phyloP scores from a whole-genome alignment of 2,329 filamentous ascomycete genomes.

The Verticillium albo-atrum region DNA sequence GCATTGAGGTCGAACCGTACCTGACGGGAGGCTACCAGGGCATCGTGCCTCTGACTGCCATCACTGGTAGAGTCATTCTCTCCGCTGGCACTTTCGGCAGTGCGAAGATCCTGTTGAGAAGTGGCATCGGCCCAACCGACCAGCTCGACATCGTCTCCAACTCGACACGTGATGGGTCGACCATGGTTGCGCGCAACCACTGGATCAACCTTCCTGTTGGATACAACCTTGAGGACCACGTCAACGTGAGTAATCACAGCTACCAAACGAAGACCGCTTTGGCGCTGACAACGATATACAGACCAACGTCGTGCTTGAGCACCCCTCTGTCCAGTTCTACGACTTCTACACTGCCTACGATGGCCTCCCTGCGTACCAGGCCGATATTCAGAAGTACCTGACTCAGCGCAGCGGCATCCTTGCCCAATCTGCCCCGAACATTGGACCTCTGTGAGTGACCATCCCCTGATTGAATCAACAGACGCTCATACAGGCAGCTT shows the following conservation, averaged over 20 bases:
- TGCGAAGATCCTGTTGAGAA: constrained; percentile 63
- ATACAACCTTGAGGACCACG: constrained; percentile 54
- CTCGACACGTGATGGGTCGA: constrained; percentile 41
- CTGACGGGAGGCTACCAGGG: constrained; percentile 51
- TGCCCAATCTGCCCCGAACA: constrained; percentile 61
- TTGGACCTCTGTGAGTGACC: constrained; percentile 49
- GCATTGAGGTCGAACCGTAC: constrained; percentile 61
- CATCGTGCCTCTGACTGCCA: constrained; percentile 53
- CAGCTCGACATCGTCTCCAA: constrained; percentile 48
- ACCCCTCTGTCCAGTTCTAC: constrained; percentile 49
- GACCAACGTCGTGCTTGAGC: constrained; percentile 41
- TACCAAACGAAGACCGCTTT: not conserved
- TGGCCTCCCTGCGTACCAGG: constrained; percentile 29
- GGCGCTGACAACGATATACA: constrained; percentile 9
- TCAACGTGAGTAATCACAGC: constrained; percentile 29
- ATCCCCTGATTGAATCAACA: not conserved
- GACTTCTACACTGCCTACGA: constrained; percentile 61
- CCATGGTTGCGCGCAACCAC: constrained; percentile 42
- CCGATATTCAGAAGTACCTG: constrained; percentile 40
- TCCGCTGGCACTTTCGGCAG: constrained; percentile 67
- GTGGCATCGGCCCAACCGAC: constrained; percentile 61
- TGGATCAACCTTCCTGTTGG: constrained; percentile 59
- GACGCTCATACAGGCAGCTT: constrained; percentile 31
- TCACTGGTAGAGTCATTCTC: constrained; percentile 61
- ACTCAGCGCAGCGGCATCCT: constrained; percentile 53